phyloP scores from a whole-genome alignment of 2,329 filamentous ascomycete genomes.

The Hypoxylon sp. region DNA sequence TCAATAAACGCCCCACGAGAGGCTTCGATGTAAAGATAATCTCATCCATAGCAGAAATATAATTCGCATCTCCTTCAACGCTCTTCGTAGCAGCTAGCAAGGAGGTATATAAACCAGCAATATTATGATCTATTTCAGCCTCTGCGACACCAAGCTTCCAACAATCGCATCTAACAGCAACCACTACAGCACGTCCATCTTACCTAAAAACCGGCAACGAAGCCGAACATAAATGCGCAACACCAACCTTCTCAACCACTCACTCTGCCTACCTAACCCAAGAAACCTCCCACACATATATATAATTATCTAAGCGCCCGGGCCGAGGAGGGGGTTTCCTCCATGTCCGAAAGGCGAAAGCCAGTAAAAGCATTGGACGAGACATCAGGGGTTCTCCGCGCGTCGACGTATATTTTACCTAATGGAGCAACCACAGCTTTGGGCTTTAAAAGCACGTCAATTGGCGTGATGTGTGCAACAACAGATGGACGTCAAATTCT shows the following conservation, averaged over 20 bases:
- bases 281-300: background rate
- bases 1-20: too few species aligned
- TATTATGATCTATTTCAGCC: too few species aligned
- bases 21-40: too few species aligned
- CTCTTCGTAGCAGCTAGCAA: too few species aligned
- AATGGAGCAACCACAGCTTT: conserved; percentile 8
- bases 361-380: conserved; percentile 19
- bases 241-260: background rate
- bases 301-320: background rate
- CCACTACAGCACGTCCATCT: background rate
- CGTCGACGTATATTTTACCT: conserved; percentile 18
- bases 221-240: background rate
- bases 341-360: background rate
- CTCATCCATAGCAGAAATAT: too few species aligned
- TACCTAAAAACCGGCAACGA: background rate
- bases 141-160: background rate
- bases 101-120: too few species aligned
- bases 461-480: conserved; percentile 29
- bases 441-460: conserved; percentile 28
- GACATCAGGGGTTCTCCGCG: conserved; percentile 30
- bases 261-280: background rate
- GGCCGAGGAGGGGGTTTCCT: background rate
- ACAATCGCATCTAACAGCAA: background rate
- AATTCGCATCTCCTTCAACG: too few species aligned
- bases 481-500: background rate